phyloP scores from a whole-genome alignment of 768 basidiomycete species.

The Leucogyrophana mollusca region DNA sequence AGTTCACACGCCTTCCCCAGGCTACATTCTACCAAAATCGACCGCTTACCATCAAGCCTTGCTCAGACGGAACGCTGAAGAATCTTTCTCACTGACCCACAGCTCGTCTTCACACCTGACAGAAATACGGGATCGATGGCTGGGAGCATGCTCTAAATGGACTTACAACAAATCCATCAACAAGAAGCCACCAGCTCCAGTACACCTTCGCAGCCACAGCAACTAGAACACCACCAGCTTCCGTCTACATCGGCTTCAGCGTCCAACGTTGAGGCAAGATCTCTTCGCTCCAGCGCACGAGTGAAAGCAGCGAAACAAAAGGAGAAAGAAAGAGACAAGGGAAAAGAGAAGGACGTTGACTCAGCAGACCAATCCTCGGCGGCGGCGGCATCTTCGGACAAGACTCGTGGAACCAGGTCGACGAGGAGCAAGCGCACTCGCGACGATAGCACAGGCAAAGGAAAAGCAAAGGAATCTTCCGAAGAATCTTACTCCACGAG shows the following conservation, averaged over 20 bases:
- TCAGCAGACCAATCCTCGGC: constrained; percentile 38
- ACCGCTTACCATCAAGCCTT: constrained; percentile 16
- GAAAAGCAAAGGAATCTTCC: constrained; percentile 59
- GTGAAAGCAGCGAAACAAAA: constrained; percentile 75
- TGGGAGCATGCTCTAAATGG: constrained; percentile 88
- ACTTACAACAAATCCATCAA: constrained; percentile 74
- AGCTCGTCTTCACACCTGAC: constrained; percentile 21
- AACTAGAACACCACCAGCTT: constrained; percentile 33
- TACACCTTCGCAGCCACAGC: constrained; percentile 46
- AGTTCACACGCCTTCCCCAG: constrained; percentile 32
- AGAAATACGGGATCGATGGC: constrained; percentile 65
- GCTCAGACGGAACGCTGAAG: constrained; percentile 8
- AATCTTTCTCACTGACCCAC: constrained; percentile 20
- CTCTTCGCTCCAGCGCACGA: constrained; percentile 72
- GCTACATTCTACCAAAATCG: constrained; percentile 10
- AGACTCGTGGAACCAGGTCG: constrained; percentile 40
- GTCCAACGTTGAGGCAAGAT: constrained; percentile 49
- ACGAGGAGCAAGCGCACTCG: constrained; percentile 51
- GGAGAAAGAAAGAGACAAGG: constrained; percentile 53
- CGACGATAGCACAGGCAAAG: constrained; percentile 51
- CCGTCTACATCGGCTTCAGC: constrained; percentile 33
- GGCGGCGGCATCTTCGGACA: constrained; percentile 37
- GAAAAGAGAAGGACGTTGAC: constrained; percentile 55
- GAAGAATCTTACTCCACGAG: constrained; percentile 51
- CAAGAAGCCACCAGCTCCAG: constrained; percentile 71